Base-by-base conservation (phyloP, 2,329 filamentous ascomycete species). In the Dryadomyces sulphureus region DNA sequence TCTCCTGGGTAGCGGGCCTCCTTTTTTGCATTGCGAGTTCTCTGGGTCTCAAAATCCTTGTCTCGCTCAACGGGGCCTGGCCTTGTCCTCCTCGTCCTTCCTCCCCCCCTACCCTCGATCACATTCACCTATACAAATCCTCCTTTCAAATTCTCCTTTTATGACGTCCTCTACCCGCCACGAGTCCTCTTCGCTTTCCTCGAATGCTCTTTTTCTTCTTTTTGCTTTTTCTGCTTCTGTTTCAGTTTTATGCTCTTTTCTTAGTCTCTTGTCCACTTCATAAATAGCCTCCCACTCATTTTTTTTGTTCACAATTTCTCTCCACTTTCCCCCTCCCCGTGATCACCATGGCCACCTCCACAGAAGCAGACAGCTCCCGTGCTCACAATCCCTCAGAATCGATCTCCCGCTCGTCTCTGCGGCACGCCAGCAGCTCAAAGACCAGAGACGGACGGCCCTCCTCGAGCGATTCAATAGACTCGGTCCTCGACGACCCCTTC, bases 321-420 rank as follows among this genome's bases (percentile, higher is more conserved):
- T 45, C 21, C 19, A 19, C 42, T 36, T 21, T 17, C 34, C 19
- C 38, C 34, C 39, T 17, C 25, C 36, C 2, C 17, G 19, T 34
- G n/a, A 21, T 20, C 43, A 1, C 8, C 35, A 52, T 51, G 51
- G 45, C 49, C 20, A 44, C 48, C n/a, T 45, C 40, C 16, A 3
- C 35, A 14, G 32, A 46, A 12, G 5, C 43, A 7, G 14, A 34
- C 7, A 32, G 50, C 19, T 32, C 39, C 9, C 49, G 51, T 5
- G 50, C 52, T 50, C 48, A 53, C 49, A 53, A 45, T 11, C 45
- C 49, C 19, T 48, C 52, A 49, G 47, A 52, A n/a, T n/a, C n/a
- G n/a, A n/a, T n/a, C n/a, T n/a, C n/a, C n/a, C n/a, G n/a, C n/a
- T n/a, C n/a, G n/a, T n/a, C n/a, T n/a, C n/a, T n/a, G n/a, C n/a